phyloP scores from a whole-genome alignment of 2,329 filamentous ascomycete genomes.

The Neonectria ditissima region DNA sequence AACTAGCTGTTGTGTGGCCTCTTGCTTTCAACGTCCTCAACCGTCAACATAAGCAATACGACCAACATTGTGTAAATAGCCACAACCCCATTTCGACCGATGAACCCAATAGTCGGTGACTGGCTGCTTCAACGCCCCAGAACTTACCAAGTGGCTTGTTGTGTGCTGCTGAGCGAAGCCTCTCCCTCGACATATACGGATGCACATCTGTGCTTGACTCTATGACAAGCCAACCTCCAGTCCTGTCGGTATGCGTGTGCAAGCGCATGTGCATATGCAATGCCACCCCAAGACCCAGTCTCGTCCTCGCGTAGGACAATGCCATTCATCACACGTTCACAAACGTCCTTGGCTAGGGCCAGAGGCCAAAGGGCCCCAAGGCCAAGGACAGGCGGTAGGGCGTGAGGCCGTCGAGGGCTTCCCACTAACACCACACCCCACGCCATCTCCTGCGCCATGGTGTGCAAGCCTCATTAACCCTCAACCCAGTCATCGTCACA shows the following conservation, averaged over 20 bases:
- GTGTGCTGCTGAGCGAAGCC: background rate
- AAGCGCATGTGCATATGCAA: conserved; percentile 44
- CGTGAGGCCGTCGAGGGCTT: conserved; percentile 30
- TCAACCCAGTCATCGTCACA: conserved; percentile 13
- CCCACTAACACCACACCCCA: conserved; percentile 34
- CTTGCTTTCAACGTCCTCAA: conserved; percentile 42
- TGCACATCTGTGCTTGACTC: background rate
- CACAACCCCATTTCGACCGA: conserved; percentile 9
- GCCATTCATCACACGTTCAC: conserved; percentile 44
- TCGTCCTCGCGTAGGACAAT: conserved; percentile 43
- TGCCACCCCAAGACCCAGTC: conserved; percentile 40
- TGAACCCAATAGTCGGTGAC: conserved; percentile 15
- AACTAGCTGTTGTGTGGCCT: conserved; percentile 38
- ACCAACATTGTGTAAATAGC: conserved; percentile 8
- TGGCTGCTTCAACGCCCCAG: conserved; percentile 14
- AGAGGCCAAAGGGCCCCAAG: conserved; percentile 11
- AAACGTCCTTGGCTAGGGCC: conserved; percentile 38
- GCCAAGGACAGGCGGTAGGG: conserved; percentile 23
- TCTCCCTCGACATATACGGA: conserved; percentile 4
- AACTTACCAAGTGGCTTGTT: background rate
- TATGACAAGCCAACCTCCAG: conserved; percentile 3
- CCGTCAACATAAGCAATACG: conserved; percentile 10
- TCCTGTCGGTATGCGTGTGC: conserved; percentile 38
- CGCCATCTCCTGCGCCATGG: conserved; percentile 38
- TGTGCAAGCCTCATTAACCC: conserved; percentile 29